Evolutionary conservation across 2,329 filamentous ascomycete species (phyloP).

Genomic region (Colletotrichum sp.): DNA sequence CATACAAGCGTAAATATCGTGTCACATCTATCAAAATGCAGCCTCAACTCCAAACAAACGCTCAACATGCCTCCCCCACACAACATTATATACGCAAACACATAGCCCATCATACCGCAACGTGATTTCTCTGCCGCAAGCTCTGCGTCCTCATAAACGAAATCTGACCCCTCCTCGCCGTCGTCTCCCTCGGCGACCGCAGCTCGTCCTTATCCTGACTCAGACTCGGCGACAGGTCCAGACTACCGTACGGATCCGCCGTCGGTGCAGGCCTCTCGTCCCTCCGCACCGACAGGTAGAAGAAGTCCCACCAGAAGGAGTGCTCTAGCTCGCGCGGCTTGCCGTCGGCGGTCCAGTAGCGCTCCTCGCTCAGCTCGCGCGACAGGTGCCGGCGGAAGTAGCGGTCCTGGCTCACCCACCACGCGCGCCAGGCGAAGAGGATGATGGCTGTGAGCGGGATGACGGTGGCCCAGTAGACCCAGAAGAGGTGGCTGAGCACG

Average conservation of each 20-base stretch:
- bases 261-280: conserved; percentile 28
- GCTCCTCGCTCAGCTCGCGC: conserved; percentile 51
- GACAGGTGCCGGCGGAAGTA: conserved; percentile 50
- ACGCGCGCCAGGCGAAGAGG: conserved; percentile 46
- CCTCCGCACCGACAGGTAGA: conserved; percentile 40
- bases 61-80: not conserved
- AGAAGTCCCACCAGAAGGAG: conserved; percentile 48
- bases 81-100: not conserved
- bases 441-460: conserved; percentile 48
- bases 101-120: not conserved
- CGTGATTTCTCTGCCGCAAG: conserved; percentile 5
- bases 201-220: conserved; percentile 13
- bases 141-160: conserved; percentile 15
- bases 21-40: not conserved
- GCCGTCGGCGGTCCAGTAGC: conserved; percentile 51
- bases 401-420: conserved; percentile 53
- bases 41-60: not conserved
- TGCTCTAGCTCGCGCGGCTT: conserved; percentile 45
- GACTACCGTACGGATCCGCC: not conserved
- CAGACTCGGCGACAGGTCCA: conserved; percentile 8
- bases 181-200: conserved; percentile 11
- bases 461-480: conserved; percentile 51
- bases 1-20: not conserved
- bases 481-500: conserved; percentile 45
- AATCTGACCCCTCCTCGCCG: conserved; percentile 9